Evolutionary conservation across 164 flowering plant genomes (phyloP).

Genomic region (Litsea cubeba): DNA sequence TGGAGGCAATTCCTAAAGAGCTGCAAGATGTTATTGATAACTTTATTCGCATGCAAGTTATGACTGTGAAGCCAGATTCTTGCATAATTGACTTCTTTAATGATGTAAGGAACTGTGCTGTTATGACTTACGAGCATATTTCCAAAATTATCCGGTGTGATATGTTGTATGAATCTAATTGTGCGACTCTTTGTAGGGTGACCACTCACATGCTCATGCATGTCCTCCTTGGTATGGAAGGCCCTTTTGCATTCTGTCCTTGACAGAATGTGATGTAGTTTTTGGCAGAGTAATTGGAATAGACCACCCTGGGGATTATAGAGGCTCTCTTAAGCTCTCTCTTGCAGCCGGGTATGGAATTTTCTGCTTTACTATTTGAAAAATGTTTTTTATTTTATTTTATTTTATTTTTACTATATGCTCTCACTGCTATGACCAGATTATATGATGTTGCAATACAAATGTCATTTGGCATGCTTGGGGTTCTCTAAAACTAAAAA

Average conservation of each 20-base stretch:
- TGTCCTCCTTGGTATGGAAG: slow-evolving; percentile 69
- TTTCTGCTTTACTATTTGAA: not conserved
- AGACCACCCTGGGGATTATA: slow-evolving; percentile 71
- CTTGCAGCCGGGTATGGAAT: slow-evolving; percentile 67
- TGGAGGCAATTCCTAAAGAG: slow-evolving; percentile 59
- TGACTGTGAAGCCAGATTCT: slow-evolving; percentile 58
- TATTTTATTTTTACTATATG: no score
- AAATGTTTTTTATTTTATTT: not conserved
- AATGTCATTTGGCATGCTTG: no score
- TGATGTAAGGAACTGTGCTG: slow-evolving; percentile 38
- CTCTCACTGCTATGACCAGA: not conserved
- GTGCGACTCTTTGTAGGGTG: slow-evolving; percentile 44
- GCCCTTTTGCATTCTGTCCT: slow-evolving; percentile 55
- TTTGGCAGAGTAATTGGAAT: slow-evolving; percentile 58
- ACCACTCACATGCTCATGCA: slow-evolving; percentile 72
- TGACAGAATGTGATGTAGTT: slow-evolving; percentile 81
- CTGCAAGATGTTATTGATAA: slow-evolving; percentile 66
- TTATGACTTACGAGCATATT: not conserved
- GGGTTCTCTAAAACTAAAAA: no score
- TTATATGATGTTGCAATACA: no score
- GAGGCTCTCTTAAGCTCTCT: slow-evolving; percentile 68
- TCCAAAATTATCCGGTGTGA: not conserved
- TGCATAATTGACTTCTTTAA: slow-evolving; percentile 66
- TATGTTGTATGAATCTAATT: not conserved
- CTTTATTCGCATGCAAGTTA: slow-evolving; percentile 40